Evolutionary conservation across 164 flowering plant species (phyloP).

Genomic region (Chimonanthus praecox): DNA sequence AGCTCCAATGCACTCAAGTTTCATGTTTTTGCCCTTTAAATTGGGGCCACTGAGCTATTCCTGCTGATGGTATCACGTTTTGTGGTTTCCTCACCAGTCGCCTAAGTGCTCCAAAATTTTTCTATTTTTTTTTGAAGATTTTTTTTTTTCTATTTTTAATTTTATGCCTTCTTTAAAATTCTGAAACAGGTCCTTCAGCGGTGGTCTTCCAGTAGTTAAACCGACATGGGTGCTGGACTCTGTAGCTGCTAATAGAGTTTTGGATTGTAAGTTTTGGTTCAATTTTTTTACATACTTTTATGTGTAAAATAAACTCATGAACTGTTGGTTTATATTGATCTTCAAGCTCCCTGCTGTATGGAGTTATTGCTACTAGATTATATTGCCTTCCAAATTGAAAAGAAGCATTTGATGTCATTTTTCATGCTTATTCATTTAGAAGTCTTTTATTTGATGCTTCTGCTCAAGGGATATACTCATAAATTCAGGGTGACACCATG

Average conservation of each 20-base stretch:
- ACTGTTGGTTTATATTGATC: background rate
- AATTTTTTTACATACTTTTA: background rate
- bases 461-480: background rate
- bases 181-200: conserved; percentile 64
- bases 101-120: background rate
- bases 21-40: no score
- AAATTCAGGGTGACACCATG: background rate
- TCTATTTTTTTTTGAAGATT: background rate
- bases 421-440: background rate
- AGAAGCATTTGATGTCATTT: background rate
- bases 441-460: background rate
- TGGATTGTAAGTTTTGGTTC: conserved; percentile 56
- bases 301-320: background rate
- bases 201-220: conserved; percentile 92
- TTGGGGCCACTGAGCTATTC: background rate
- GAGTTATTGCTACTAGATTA: background rate
- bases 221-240: conserved; percentile 84
- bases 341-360: background rate
- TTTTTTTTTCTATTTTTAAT: background rate
- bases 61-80: background rate
- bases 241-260: conserved; percentile 65
- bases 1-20: no score
- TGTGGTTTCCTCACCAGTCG: background rate
- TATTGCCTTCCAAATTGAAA: background rate
- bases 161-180: conserved; percentile 4